Evolutionary conservation across 257 asterid species (phyloP).

Genomic region (Knoxia roxburghii): DNA sequence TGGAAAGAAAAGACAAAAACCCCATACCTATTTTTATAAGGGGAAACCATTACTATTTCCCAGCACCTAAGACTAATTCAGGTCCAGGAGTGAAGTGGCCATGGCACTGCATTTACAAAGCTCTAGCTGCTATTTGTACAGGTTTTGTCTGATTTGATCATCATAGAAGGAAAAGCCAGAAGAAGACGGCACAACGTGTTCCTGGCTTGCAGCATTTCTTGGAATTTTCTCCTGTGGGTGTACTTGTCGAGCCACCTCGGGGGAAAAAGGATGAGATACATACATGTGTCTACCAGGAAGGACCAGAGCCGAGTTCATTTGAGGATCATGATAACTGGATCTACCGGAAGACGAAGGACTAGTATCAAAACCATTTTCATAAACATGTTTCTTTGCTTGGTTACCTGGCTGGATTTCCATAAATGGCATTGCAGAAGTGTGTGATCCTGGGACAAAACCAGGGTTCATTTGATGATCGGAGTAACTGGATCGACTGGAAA

Average conservation of each 20-base stretch:
- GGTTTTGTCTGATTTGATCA: constrained; percentile 33
- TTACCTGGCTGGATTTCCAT: constrained; percentile 18
- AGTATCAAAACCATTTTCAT: constrained; percentile 28
- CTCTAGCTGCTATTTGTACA: constrained; percentile 32
- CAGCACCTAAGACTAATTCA: neutral
- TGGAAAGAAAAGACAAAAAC: neutral
- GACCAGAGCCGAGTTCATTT: constrained; percentile 22
- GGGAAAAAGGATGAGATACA: constrained; percentile 27
- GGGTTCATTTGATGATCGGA: constrained; percentile 25
- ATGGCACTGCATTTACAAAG: neutral
- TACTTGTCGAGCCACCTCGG: constrained; percentile 25
- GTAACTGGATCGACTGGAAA: constrained; percentile 23
- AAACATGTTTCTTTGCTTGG: constrained; percentile 25
- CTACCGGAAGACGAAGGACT: constrained; percentile 18
- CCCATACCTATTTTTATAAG: neutral
- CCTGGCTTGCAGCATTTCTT: constrained; percentile 32
- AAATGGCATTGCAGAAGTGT: constrained; percentile 16
- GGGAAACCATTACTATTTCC: neutral
- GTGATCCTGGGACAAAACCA: neutral
- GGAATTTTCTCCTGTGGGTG: constrained; percentile 34
- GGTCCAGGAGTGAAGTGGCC: constrained; percentile 2
- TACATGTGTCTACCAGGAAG: constrained; percentile 21
- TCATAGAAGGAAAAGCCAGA: constrained; percentile 35
- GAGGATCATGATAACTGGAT: constrained; percentile 26
- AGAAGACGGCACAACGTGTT: constrained; percentile 36